These are phyloP conservation scores for Apiospora hydei DNA, from an alignment of 2,329 filamentous ascomycete species.

Conservation along the genomic window DNA sequence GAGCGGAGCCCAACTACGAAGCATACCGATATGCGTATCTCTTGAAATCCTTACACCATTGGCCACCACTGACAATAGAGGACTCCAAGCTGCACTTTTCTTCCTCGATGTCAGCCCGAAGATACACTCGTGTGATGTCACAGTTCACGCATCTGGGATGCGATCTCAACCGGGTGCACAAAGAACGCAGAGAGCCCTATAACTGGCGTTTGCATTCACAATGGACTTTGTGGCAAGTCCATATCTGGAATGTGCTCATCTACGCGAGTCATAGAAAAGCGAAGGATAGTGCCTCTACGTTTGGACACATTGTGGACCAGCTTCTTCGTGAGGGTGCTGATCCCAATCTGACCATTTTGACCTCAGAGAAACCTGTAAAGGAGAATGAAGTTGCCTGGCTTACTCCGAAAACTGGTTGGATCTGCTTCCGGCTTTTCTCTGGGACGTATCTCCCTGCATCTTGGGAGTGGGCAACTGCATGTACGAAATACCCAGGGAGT, in stretches of 20 bases:
- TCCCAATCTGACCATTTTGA: background rate
- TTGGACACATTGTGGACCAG: background rate
- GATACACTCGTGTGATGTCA: background rate
- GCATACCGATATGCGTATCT: background rate
- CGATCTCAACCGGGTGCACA: background rate
- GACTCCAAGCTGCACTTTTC: background rate
- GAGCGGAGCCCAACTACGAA: background rate
- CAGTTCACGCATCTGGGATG: background rate
- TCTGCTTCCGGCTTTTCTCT: background rate
- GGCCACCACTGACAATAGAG: background rate
- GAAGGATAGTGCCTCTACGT: too few relatives aligned
- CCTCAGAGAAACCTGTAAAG: background rate
- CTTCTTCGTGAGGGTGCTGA: background rate
- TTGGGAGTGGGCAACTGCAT: background rate
- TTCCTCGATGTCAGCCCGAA: background rate
- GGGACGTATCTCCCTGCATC: background rate
- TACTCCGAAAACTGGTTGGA: background rate
- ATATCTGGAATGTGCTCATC: background rate
- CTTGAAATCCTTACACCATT: rapidly evolving
- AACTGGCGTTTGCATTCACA: background rate
- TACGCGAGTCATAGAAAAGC: rapidly evolving
- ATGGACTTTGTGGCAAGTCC: background rate
- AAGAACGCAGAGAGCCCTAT: background rate
- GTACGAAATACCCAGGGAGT: background rate
- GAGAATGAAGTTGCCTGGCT: background rate